A percentile compares a stretch with the other conserved stretches of the same genome.
Conservation (phyloP, 2,329 filamentous ascomycete species). For the Alternaria infectoria region DNA sequence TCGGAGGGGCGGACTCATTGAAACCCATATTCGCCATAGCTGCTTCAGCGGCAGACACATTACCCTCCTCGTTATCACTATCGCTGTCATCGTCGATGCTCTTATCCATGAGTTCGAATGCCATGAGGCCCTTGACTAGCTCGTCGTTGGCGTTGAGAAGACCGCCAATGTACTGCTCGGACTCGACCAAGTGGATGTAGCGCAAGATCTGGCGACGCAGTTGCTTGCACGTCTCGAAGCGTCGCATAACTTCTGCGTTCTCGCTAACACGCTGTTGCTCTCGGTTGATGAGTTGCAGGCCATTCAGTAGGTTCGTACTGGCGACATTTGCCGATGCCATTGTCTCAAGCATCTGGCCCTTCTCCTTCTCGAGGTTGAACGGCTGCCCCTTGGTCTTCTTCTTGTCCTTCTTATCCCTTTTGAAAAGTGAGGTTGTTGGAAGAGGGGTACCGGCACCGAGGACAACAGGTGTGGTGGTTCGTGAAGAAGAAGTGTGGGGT, state of each 20-base stretch:
- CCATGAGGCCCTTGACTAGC: constrained; percentile 90
- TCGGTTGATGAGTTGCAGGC: constrained; percentile 87
- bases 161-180: constrained; percentile 87
- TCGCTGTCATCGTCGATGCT: constrained; percentile 77
- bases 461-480: constrained; percentile 32
- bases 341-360: constrained; percentile 82
- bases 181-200: constrained; percentile 91
- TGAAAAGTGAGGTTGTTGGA: constrained; percentile 61
- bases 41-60: constrained; percentile 41
- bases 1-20: constrained; percentile 54
- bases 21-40: constrained; percentile 56
- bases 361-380: constrained; percentile 88
- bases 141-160: constrained; percentile 94
- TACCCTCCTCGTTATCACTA: constrained; percentile 58
- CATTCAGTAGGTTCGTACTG: constrained; percentile 88
- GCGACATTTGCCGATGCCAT: constrained; percentile 90
- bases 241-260: constrained; percentile 73
- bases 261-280: constrained; percentile 88
- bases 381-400: constrained; percentile 63
- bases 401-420: constrained; percentile 61
- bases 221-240: constrained; percentile 86
- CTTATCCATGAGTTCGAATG: constrained; percentile 90
- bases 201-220: constrained; percentile 83
- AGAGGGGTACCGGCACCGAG: constrained; percentile 37
- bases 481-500: constrained; percentile 39